Evolutionary conservation across 768 basidiomycete genomes (phyloP).

Genomic region (Naganishia vaughanmartiniae): DNA sequence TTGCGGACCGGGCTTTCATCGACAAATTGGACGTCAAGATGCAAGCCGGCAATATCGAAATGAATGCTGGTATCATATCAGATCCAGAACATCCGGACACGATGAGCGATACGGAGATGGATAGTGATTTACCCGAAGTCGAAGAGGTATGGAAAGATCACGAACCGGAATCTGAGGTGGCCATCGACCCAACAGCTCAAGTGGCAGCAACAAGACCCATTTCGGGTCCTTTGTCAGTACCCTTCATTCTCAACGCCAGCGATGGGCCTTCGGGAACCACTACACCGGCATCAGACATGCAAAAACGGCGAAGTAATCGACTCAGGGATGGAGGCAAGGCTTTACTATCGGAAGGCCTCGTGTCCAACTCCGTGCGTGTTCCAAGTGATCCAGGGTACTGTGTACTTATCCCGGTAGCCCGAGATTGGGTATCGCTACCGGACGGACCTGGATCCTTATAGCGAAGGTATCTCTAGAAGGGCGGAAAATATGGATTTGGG

Average conservation of each 20-base stretch:
- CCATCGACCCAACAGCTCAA: not conserved
- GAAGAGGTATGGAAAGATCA: conserved; percentile 12
- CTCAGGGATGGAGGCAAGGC: not conserved
- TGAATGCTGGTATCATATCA: not conserved
- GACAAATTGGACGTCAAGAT: conserved; percentile 18
- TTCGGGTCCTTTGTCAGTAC: too few relatives aligned
- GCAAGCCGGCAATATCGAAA: conserved; percentile 21
- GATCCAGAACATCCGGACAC: not conserved
- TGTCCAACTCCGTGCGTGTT: not conserved
- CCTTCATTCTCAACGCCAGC: too few relatives aligned
- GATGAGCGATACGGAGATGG: not conserved
- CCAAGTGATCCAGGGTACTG: conserved; percentile 12
- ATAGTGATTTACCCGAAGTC: not conserved
- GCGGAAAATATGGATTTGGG: too few relatives aligned
- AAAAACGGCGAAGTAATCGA: conserved; percentile 14
- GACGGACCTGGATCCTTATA: conserved; percentile 15
- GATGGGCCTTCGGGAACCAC: not conserved
- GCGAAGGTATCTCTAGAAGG: too few relatives aligned
- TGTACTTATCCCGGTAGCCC: conserved; percentile 12
- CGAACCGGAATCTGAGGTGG: not conserved
- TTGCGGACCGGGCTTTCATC: conserved; percentile 15
- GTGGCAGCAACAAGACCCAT: not conserved
- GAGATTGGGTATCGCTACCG: not conserved
- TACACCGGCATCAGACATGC: not conserved
- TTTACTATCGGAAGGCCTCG: too few relatives aligned